phyloP scores from a whole-genome alignment of 1,284 basidiomycete genomes.

The Boletus smithii region DNA sequence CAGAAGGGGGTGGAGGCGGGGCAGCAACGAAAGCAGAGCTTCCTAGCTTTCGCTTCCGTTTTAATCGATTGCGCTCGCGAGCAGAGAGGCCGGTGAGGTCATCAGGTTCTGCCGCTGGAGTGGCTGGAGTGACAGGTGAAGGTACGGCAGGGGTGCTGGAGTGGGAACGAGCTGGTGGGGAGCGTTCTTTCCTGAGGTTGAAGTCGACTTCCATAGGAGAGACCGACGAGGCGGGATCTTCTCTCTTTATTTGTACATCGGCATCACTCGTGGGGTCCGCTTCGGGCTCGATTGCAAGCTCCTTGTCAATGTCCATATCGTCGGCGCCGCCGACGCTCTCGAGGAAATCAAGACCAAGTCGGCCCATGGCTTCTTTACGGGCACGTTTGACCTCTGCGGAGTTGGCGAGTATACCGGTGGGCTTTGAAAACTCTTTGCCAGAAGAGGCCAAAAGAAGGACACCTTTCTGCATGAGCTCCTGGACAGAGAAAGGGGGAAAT shows the following conservation, averaged over 20 bases:
- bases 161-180: slow-evolving; percentile 29
- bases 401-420: slow-evolving; percentile 63
- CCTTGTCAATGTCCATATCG: slow-evolving; percentile 80
- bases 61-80: slow-evolving; percentile 85
- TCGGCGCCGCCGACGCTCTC: slow-evolving; percentile 63
- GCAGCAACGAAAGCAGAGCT: slow-evolving; percentile 73
- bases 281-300: slow-evolving; percentile 63
- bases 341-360: slow-evolving; percentile 79
- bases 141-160: slow-evolving; percentile 58
- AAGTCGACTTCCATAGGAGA: slow-evolving; percentile 40
- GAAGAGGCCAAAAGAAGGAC: slow-evolving; percentile 81
- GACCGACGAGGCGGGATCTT: slow-evolving; percentile 34
- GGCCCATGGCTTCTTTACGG: slow-evolving; percentile 76
- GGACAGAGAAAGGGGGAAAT: slow-evolving; percentile 71
- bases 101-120: slow-evolving; percentile 37
- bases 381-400: slow-evolving; percentile 76
- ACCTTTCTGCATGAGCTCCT: slow-evolving; percentile 70
- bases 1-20: slow-evolving; percentile 58
- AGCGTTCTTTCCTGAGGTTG: slow-evolving; percentile 32
- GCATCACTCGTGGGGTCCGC: slow-evolving; percentile 45
- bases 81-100: slow-evolving; percentile 66
- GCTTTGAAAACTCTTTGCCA: slow-evolving; percentile 80
- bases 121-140: slow-evolving; percentile 47
- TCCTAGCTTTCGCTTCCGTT: slow-evolving; percentile 88
- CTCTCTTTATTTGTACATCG: slow-evolving; percentile 37